Evolutionary conservation across 192 early-diverging fungal species (phyloP), one percentile per base, ranked within the genome.

Genomic region (Linnemannia schmuckeri): DNA sequence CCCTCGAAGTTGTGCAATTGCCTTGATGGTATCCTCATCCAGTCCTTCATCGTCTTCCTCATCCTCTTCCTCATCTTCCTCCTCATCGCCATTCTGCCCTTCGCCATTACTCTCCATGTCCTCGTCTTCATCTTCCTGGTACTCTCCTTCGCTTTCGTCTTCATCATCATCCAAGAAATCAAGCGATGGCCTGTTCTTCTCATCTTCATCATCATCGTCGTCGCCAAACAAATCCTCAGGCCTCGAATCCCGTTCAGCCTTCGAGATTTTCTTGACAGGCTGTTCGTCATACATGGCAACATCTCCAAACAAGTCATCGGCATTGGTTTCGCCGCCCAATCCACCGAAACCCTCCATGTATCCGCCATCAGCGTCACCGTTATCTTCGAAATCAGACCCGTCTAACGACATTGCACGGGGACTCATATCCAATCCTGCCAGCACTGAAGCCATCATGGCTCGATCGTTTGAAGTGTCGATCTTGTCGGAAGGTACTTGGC

Each of bases 101-200:
- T 83, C 68, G 12, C 73, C 81, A 2, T 46, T 63, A 24, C 41
- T 69, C 22, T 79, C 75, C 47, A 54, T 69, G n/a, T 85, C 73
- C 17, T 89, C 78, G 9, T 89, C 86, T 8, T 66, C 40, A 30
- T 79, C 88, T 22, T 70, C 57, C 15, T 88, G 52, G 49, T 79
- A 49, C 27, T 74, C 69, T 40, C 76, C 77, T 47, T 88, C 82
- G 15, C 75, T 79, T 44, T 81, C 74, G 24, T 85, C 72, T 9
- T 87, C 79, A 33, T 83, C 79, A 33, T 83, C 88, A 20, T 88
- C 86, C 70, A 87, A 63, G 78, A 82, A 80, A 71, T 86, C 83
- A 15, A 77, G 54, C 22, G 75, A 77, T 7, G 78, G 72, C n/a
- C 41, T 40, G 52, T 77, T 77, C 40, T 33, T 30, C 8, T 68